Conservation (phyloP, 176 grass and related monocot species). For the Triticum turgidum region DNA sequence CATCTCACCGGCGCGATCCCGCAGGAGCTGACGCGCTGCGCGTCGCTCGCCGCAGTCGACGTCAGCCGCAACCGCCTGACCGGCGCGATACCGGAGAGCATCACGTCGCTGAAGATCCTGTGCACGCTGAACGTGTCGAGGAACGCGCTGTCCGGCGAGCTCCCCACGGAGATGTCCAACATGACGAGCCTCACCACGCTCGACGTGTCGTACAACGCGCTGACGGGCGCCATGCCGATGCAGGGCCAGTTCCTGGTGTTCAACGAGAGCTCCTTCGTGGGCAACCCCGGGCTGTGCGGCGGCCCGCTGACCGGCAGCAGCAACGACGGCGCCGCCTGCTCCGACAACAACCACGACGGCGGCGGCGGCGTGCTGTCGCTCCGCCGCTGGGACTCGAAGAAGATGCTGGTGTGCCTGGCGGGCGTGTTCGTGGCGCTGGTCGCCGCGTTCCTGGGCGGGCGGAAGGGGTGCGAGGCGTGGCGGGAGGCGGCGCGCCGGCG, state of each 20-base stretch:
- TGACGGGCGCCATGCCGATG: constrained; percentile 57
- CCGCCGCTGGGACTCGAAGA: constrained; percentile 26
- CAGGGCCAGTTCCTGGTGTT: constrained; percentile 86
- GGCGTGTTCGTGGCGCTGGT: neutral
- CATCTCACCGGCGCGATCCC: constrained; percentile 58
- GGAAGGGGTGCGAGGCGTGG: constrained; percentile 38
- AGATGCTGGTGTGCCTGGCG: constrained; percentile 32
- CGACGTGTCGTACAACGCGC: constrained; percentile 80
- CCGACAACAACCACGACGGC: neutral
- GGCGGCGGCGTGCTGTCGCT: neutral
- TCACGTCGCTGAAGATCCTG: constrained; percentile 56
- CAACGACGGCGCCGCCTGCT: constrained; percentile 3
- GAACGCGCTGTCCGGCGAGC: constrained; percentile 56
- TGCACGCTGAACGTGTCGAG: constrained; percentile 81
- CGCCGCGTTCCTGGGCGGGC: neutral
- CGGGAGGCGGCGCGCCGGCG: constrained; percentile 26
- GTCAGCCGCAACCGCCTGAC: constrained; percentile 71
- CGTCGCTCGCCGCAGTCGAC: constrained; percentile 51
- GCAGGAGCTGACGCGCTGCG: constrained; percentile 47
- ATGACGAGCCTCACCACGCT: constrained; percentile 87
- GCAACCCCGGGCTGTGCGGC: constrained; percentile 63
- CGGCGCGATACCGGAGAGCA: constrained; percentile 58
- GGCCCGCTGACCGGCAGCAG: constrained; percentile 12
- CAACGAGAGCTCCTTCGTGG: constrained; percentile 72
- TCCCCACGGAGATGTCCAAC: constrained; percentile 52